phyloP scores from a whole-genome alignment of 176 grass and related monocot species.

The Cenchrus americanus region DNA sequence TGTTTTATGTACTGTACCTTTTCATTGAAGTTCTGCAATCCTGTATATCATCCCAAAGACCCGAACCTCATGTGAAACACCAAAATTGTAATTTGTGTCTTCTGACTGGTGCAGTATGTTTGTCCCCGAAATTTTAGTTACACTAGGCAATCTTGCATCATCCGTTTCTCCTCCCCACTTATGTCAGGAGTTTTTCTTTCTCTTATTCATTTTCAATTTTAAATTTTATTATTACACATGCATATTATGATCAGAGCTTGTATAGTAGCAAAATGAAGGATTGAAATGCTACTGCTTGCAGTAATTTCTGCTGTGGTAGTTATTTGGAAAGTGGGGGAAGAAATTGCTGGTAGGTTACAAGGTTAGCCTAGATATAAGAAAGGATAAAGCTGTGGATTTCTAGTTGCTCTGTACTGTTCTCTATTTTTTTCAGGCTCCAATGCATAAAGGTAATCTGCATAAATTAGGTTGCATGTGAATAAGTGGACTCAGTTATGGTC shows the following conservation, averaged over 20 bases:
- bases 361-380: background rate
- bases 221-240: background rate
- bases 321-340: background rate
- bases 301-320: background rate
- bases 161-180: background rate
- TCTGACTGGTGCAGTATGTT: background rate
- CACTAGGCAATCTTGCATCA: conserved; percentile 2
- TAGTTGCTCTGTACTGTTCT: conserved; percentile 3
- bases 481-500: background rate
- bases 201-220: background rate
- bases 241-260: background rate
- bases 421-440: background rate
- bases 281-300: background rate
- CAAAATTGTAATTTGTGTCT: background rate
- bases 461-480: background rate
- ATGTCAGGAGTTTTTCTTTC: background rate
- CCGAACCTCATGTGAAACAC: background rate
- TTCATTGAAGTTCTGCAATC: background rate
- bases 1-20: background rate
- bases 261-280: background rate
- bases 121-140: conserved; percentile 5
- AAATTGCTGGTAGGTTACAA: background rate
- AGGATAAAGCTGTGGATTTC: background rate
- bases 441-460: background rate
- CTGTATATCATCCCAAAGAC: background rate